Evolutionary conservation across 768 basidiomycete species (phyloP), one percentile per base, ranked within the genome.

Genomic region (Hygrophoropsis aurantiaca): DNA sequence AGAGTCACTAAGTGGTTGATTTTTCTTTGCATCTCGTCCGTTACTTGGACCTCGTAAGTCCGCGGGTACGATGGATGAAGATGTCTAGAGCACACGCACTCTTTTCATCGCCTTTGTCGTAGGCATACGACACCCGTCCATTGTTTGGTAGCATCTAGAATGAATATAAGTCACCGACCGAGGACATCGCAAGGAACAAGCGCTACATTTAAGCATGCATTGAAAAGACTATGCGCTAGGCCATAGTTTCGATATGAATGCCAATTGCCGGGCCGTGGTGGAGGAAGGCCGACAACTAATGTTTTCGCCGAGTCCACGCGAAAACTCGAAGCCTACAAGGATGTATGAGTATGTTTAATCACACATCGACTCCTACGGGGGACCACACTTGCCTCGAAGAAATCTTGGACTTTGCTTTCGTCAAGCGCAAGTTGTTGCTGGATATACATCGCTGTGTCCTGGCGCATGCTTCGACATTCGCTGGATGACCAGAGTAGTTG

Each of bases 391-490:
- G 74, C 76, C 59, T 71, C 75, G 5, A 78, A 65, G 46, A 76
- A 77, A 50, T 78, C 75, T 50, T 77, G 77, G 5, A 70, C 56
- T 46, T 71, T 65, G 2, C 42, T 53, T 16, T 77, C 69, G 9
- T 67, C 61, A 3, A 78, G 62, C 36, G 56, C 55, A 18, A 72
- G 50, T 47, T 79, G 77, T 23, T 66, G 63, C 48, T 74, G 71
- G 2, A 75, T 55, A 43, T 78, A 78, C 24, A 65, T 30, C 0
- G 71, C 67, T 1, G 75, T 74, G 36, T 77, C 72, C 77, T 78
- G 43, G 27, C 10, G 2, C 30, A 20, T 2, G 36, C 9, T 11
- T 42, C 25, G 25, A 13, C 27, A 13, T n/a, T 47, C 26, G 35
- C 30, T 33, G 9, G 44, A 37, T 24, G 39, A 13, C 6, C 8